Base-by-base conservation (phyloP, 768 basidiomycete genomes). In the Crassisporium funariophilum region DNA sequence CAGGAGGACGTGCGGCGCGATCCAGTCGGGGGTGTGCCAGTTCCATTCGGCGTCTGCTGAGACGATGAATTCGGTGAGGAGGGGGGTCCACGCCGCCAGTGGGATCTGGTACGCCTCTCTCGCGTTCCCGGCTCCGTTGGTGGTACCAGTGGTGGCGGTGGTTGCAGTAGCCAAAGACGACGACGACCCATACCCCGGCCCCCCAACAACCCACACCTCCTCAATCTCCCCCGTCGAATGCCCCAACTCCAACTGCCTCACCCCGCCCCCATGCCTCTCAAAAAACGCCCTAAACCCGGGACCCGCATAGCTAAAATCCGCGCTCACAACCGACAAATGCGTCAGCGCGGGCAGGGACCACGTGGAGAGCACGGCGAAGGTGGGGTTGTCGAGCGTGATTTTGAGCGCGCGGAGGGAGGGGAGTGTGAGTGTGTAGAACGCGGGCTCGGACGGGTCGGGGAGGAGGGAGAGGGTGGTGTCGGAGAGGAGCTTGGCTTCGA, bases 21-120 rank as follows among this genome's bases (percentile, higher is more conserved):
- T 88, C 87, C 86, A 88, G 58, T 89, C 86, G 0, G 87, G 87
- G 41, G 70, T 74, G 54, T 81, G 75, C 87, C 87, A 88, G 52
- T 88, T 84, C 87, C 87, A 89, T 56, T 86, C 86, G 1, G 86
- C 86, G 49, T 88, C 85, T 1, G 87, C 86, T 35, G 76, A 79
- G 58, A 85, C 88, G 39, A 89, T 83, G 61, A 89, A 84, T 56
- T 86, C 76, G 24, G 67, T 68, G 27, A 89, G 69, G 52, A 83
- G 81, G 0, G 87, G 87, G 52, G 84, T 86, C 81, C 82, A 85
- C 13, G 71, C 70, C n/a, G 80, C 81, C 5, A 88, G 71, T 4
- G 78, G 78, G 13, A 82, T 69, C 1, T 31, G 45, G 7, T 44
- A 31, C 21, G n/a, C 15, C 35, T 37, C 23, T 39, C n/a, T 8